Conservation (phyloP, 805 yeast genomes). For the Ogataea nitratoaversa region DNA sequence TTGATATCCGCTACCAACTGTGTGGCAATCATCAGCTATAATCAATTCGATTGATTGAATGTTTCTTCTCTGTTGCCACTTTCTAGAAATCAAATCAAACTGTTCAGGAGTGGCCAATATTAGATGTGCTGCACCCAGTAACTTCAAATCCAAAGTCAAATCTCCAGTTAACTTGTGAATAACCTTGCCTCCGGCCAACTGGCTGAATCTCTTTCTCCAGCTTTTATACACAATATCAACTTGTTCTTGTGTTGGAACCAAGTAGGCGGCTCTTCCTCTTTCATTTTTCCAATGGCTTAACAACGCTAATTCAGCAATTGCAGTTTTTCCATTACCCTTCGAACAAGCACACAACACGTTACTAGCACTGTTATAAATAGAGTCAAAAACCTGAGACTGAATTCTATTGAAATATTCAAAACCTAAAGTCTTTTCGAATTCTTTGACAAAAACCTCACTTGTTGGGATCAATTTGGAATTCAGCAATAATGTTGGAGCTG, state of each 20-base stretch:
- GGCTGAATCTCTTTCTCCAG: conserved; percentile 52
- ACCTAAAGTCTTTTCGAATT: conserved; percentile 41
- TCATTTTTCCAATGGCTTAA: conserved; percentile 68
- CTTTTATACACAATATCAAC: conserved; percentile 41
- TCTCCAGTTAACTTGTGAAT: conserved; percentile 60
- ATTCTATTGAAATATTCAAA: conserved; percentile 61
- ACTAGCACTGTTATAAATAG: conserved; percentile 48
- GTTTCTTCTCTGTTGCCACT: conserved; percentile 78
- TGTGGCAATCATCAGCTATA: conserved; percentile 71
- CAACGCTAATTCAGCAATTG: conserved; percentile 67
- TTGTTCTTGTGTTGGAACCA: conserved; percentile 58
- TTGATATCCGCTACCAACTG: conserved; percentile 48
- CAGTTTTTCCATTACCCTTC: conserved; percentile 74
- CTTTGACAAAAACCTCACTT: conserved; percentile 43
- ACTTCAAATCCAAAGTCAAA: conserved; percentile 45
- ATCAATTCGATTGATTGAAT: conserved; percentile 64
- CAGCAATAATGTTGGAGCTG: conserved; percentile 56
- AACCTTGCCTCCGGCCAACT: conserved; percentile 52
- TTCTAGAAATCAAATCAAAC: conserved; percentile 66
- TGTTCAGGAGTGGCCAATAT: conserved; percentile 76
- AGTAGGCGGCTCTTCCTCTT: conserved; percentile 66
- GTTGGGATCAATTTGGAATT: conserved; percentile 49
- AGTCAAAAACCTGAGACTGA: conserved; percentile 67
- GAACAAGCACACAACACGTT: conserved; percentile 66
- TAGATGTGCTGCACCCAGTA: conserved; percentile 59